These are phyloP conservation scores for Russula emetica DNA, from an alignment of 768 basidiomycete genomes.

Conservation along the genomic window DNA sequence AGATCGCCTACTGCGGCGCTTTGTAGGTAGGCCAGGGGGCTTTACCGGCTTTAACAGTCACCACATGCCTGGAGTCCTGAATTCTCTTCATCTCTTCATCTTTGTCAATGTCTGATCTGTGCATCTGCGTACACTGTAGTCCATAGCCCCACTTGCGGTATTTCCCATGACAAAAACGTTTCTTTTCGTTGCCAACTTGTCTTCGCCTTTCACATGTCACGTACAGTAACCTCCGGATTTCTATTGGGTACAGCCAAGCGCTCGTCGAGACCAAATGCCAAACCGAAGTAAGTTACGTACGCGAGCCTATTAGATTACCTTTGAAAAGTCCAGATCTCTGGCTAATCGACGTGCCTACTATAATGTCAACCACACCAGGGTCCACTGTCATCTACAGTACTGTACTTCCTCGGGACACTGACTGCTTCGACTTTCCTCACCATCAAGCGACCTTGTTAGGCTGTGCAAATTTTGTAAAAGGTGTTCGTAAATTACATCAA, in stretches of 20 bases:
- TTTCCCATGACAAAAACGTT: not conserved
- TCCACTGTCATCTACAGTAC: not conserved
- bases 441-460: not conserved
- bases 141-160: too few relatives aligned
- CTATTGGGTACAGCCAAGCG: not conserved
- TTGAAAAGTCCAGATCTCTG: not conserved
- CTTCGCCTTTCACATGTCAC: not conserved
- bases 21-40: not conserved
- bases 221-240: not conserved
- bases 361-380: not conserved
- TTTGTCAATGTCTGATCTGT: not conserved
- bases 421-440: not conserved
- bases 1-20: not conserved
- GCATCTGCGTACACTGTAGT: not conserved
- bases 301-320: not conserved
- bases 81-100: not conserved
- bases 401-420: not conserved
- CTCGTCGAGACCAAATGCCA: not conserved
- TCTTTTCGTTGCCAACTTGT: not conserved
- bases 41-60: not conserved
- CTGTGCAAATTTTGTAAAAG: not conserved
- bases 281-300: not conserved
- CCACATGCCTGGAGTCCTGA: too few relatives aligned
- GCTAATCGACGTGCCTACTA: not conserved
- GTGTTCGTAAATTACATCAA: not conserved